Percentiles rank a stretch among this genome's conserved stretches.
These are phyloP conservation scores for Trichoderma arundinaceum DNA, from an alignment of 2,329 filamentous ascomycete genomes.

Conservation along the genomic window DNA sequence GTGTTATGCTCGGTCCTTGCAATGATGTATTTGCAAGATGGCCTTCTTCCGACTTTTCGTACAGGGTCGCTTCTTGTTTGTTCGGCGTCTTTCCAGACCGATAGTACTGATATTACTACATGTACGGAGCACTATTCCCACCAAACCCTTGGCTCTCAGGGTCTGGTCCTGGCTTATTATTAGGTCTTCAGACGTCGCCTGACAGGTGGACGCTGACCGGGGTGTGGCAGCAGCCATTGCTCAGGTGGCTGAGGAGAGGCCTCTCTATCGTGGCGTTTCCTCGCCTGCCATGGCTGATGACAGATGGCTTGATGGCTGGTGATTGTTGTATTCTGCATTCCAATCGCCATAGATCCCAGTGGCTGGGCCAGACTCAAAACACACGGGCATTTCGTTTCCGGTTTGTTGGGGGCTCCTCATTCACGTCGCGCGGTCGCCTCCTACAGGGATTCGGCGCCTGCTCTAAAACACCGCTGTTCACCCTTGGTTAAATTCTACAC, in stretches of 20 bases:
- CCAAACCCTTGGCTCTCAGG: background rate
- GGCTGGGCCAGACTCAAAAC: too few species aligned
- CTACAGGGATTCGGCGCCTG: too few species aligned
- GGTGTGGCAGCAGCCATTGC: constrained; percentile 5
- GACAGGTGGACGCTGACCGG: constrained; percentile 13
- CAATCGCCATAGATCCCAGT: background rate
- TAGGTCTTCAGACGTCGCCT: constrained; percentile 7
- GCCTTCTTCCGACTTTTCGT: background rate
- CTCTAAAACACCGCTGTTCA: too few species aligned
- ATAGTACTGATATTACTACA: background rate
- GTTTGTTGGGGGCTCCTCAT: too few species aligned
- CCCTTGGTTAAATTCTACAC: too few species aligned
- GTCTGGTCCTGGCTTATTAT: constrained; percentile 7
- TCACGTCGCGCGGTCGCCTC: too few species aligned
- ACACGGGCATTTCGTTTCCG: too few species aligned
- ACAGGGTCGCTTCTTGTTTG: too few species aligned
- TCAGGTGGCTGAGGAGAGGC: constrained; percentile 24
- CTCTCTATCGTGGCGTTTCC: background rate
- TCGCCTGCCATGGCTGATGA: background rate
- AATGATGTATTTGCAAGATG: background rate
- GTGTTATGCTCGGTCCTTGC: background rate
- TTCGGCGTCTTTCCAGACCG: background rate
- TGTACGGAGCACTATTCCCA: background rate
- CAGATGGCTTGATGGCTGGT: background rate
- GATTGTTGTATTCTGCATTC: background rate